Percentiles rank a stretch among this genome's conserved stretches.
phyloP scores from a whole-genome alignment of 2,329 filamentous ascomycete species.

The Colletotrichum sp. region DNA sequence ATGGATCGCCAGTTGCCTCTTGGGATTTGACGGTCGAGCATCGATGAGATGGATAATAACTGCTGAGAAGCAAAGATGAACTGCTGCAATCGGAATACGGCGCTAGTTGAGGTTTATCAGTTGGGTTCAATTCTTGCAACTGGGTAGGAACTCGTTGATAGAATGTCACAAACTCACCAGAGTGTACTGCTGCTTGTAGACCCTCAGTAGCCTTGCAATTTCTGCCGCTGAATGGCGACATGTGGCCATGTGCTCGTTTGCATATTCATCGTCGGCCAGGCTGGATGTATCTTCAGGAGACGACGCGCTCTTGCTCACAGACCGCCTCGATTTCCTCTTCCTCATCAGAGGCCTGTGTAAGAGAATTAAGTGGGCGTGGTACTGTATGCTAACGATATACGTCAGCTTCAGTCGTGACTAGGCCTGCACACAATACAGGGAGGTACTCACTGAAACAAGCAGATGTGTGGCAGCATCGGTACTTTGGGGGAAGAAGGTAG shows the following conservation, averaged over 20 bases:
- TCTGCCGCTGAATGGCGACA: constrained; percentile 26
- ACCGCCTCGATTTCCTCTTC: neutral
- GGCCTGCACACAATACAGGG: neutral
- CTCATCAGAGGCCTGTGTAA: constrained; percentile 25
- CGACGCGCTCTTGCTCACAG: neutral
- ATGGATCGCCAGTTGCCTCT: constrained; percentile 11
- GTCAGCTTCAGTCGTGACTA: accelerated
- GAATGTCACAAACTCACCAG: neutral
- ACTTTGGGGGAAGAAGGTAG: constrained; percentile 13
- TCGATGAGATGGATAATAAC: constrained; percentile 24
- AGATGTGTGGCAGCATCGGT: constrained; percentile 26
- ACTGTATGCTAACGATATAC: constrained; percentile 20
- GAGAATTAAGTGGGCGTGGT: constrained; percentile 25
- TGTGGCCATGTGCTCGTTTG: constrained; percentile 18
- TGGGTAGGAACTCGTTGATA: accelerated
- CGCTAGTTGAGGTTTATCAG: neutral
- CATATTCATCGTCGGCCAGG: neutral
- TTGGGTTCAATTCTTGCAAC: accelerated
- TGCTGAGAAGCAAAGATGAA: constrained; percentile 24
- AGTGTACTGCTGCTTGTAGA: constrained; percentile 26
- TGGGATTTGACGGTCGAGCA: constrained; percentile 14
- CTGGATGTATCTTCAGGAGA: neutral
- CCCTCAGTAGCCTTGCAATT: constrained; percentile 22
- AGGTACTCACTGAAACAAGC: constrained; percentile 25
- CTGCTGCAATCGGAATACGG: constrained; percentile 24